Evolutionary conservation across 164 flowering plant genomes (phyloP).

Genomic region (Brasenia schreberi): DNA sequence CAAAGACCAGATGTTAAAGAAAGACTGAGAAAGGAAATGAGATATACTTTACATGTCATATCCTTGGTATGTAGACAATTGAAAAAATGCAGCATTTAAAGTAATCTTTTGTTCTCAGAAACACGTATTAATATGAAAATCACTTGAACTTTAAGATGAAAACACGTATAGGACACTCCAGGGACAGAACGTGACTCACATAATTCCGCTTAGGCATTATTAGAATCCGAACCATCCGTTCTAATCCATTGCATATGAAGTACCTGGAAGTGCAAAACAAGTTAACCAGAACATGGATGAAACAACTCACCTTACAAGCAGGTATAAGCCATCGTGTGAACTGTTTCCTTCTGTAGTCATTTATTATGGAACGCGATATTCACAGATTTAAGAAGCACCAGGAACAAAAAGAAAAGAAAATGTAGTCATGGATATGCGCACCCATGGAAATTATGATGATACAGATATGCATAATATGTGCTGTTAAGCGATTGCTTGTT

Average conservation of each 20-base stretch:
- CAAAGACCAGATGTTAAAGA: slow-evolving; percentile 2
- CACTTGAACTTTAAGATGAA: no score
- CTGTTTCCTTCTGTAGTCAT: not conserved
- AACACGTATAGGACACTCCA: not conserved
- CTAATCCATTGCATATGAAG: slow-evolving; percentile 76
- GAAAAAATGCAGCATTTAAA: not conserved
- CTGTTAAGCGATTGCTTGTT: no score
- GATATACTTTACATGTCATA: not conserved
- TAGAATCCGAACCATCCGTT: slow-evolving; percentile 61
- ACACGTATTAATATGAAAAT: no score
- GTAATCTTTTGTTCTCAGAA: no score
- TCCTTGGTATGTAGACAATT: not conserved
- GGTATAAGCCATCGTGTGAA: not conserved
- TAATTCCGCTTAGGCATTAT: slow-evolving; percentile 72
- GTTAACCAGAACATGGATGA: not conserved
- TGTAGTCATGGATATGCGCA: not conserved
- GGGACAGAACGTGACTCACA: slow-evolving; percentile 29
- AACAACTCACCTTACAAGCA: not conserved
- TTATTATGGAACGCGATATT: not conserved
- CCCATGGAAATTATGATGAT: no score
- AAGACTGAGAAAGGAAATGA: slow-evolving; percentile 1
- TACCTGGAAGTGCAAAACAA: slow-evolving; percentile 26
- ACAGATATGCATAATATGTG: no score
- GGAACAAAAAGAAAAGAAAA: not conserved
- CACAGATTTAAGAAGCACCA: not conserved